A percentile compares a stretch with the other conserved stretches of the same genome.
phyloP scores from a whole-genome alignment of 2,329 filamentous ascomycete genomes.

The Aspergillus ochraceus region DNA sequence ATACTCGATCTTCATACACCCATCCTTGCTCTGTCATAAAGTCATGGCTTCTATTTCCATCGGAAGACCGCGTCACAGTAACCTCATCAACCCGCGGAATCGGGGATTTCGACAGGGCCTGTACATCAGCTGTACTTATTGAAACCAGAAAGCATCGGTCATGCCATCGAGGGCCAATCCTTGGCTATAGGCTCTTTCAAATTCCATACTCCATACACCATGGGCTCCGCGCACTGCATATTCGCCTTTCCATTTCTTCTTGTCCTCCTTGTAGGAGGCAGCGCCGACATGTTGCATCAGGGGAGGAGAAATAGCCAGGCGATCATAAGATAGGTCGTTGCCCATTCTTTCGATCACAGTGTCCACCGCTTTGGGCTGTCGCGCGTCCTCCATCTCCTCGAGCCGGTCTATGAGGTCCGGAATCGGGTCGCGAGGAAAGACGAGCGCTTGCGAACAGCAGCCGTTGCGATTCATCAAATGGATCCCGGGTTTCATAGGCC shows the following conservation, averaged over 20 bases:
- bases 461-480: conserved; percentile 45
- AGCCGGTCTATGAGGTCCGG: conserved; percentile 18
- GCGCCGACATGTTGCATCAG: conserved; percentile 27
- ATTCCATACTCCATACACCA: conserved; percentile 27
- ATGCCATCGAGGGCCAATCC: background rate
- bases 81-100: too few species aligned
- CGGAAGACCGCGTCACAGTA: too few species aligned
- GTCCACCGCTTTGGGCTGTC: conserved; percentile 19
- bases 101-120: too few species aligned
- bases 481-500: conserved; percentile 38
- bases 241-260: conserved; percentile 15
- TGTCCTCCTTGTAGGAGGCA: conserved; percentile 24
- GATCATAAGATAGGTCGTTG: conserved; percentile 14
- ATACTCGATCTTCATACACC: background rate
- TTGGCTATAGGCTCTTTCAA: conserved; percentile 18
- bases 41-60: background rate
- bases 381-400: conserved; percentile 12
- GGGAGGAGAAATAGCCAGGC: conserved; percentile 22
- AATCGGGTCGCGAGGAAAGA: conserved; percentile 40
- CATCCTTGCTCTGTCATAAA: background rate
- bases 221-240: conserved; percentile 22
- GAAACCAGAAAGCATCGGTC: background rate
- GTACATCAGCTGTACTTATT: background rate
- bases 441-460: conserved; percentile 47
- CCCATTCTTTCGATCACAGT: conserved; percentile 21